A percentile compares a stretch with the other conserved stretches of the same genome.
Evolutionary conservation across 164 flowering plant genomes (phyloP).

Genomic region (Vitis amurensis): DNA sequence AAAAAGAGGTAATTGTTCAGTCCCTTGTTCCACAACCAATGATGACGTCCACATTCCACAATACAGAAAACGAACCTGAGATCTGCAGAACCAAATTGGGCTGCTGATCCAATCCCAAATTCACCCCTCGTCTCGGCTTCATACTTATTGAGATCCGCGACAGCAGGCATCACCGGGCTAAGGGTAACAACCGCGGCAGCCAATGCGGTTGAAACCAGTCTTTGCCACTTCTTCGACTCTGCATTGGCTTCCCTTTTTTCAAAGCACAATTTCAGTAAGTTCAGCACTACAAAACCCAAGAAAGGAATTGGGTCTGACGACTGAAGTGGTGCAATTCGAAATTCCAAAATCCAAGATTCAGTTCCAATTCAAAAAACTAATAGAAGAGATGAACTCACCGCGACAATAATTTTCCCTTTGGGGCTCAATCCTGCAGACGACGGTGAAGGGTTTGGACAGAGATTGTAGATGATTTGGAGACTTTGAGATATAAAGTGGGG

Average conservation of each 20-base stretch:
- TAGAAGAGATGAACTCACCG: conserved; percentile 8
- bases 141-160: conserved; percentile 89
- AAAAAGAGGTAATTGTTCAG: neutral
- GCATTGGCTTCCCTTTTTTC: neutral
- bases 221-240: conserved; percentile 54
- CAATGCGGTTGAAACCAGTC: conserved; percentile 61
- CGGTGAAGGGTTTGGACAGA: conserved; percentile 6
- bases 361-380: too few relatives aligned
- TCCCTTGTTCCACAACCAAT: neutral
- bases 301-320: too few relatives aligned
- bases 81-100: conserved; percentile 93
- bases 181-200: conserved; percentile 62
- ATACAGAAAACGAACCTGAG: conserved; percentile 44
- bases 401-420: neutral
- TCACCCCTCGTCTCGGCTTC: conserved; percentile 90
- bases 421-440: conserved; percentile 1
- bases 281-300: too few relatives aligned
- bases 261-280: too few relatives aligned
- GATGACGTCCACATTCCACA: neutral
- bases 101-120: conserved; percentile 96
- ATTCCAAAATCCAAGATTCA: too few relatives aligned
- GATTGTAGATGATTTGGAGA: neutral
- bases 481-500: conserved; percentile 12
- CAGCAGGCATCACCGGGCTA: conserved; percentile 47
- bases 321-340: too few relatives aligned